phyloP scores from a whole-genome alignment of 176 grass and related monocot species.

The Rhynchospora tenuis region DNA sequence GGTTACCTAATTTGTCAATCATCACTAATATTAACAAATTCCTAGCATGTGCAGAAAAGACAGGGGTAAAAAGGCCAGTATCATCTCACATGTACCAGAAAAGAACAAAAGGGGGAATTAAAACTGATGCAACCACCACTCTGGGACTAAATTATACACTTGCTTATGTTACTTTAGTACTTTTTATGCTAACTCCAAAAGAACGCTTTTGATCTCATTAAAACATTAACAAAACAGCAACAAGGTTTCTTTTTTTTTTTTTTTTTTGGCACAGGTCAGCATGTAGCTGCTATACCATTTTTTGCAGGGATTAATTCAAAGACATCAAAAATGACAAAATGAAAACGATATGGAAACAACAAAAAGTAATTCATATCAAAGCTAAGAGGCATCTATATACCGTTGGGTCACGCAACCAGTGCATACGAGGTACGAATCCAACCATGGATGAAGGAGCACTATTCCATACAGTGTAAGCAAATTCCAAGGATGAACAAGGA shows the following conservation, averaged over 20 bases:
- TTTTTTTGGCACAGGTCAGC: neutral
- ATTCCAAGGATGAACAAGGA: conserved; percentile 61
- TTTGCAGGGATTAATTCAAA: neutral
- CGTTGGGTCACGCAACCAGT: conserved; percentile 47
- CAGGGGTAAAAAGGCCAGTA: neutral
- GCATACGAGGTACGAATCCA: conserved; percentile 83
- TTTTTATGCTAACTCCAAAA: neutral
- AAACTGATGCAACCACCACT: neutral
- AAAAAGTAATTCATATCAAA: conserved; percentile 4
- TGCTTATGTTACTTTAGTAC: neutral
- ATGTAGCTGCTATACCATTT: neutral
- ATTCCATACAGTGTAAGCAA: conserved; percentile 66
- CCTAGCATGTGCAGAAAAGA: neutral
- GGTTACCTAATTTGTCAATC: neutral
- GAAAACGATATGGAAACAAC: neutral
- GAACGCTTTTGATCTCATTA: neutral
- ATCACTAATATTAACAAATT: neutral
- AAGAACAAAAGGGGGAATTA: neutral
- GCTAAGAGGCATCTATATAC: neutral
- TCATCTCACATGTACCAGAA: conserved; percentile 10
- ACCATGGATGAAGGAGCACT: conserved; percentile 63
- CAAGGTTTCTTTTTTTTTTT: neutral
- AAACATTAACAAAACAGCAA: neutral
- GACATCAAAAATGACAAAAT: neutral
- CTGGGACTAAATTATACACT: neutral